Conservation (phyloP, 495 filamentous ascomycete genomes). For the Apodospora peruviana region DNA sequence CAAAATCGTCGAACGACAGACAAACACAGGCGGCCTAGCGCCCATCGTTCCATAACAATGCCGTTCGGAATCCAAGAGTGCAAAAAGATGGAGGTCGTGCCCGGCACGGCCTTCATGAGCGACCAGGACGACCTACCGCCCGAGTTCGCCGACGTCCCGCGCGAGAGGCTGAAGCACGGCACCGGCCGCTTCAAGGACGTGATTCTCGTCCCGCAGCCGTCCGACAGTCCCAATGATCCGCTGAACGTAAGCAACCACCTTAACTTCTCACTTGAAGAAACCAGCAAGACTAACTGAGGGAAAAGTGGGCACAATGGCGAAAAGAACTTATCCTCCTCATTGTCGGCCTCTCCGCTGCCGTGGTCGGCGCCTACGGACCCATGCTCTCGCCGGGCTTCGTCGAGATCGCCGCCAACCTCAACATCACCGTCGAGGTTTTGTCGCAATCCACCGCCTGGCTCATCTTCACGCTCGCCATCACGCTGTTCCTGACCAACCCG, state of each 20-base stretch:
- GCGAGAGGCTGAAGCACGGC: slow-evolving; percentile 44
- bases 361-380: slow-evolving; percentile 51
- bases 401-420: slow-evolving; percentile 29
- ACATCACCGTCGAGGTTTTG: slow-evolving; percentile 26
- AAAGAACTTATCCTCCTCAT: slow-evolving; percentile 51
- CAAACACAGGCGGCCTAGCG: too few relatives aligned
- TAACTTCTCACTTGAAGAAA: too few relatives aligned
- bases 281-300: not conserved
- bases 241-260: slow-evolving; percentile 31
- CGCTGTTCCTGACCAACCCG: slow-evolving; percentile 54
- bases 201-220: slow-evolving; percentile 50
- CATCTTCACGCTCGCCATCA: slow-evolving; percentile 27
- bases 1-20: too few relatives aligned
- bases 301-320: slow-evolving; percentile 28
- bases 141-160: slow-evolving; percentile 36
- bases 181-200: slow-evolving; percentile 40
- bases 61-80: slow-evolving; percentile 38
- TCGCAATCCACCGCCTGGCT: slow-evolving; percentile 34
- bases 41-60: slow-evolving; percentile 27
- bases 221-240: slow-evolving; percentile 50
- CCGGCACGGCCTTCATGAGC: slow-evolving; percentile 44
- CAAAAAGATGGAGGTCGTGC: slow-evolving; percentile 38
- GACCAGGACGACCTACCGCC: slow-evolving; percentile 39
- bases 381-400: slow-evolving; percentile 50
- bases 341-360: slow-evolving; percentile 47